phyloP scores from a whole-genome alignment of 352 stramenopile genomes.

The Globisporangium viniferum region DNA sequence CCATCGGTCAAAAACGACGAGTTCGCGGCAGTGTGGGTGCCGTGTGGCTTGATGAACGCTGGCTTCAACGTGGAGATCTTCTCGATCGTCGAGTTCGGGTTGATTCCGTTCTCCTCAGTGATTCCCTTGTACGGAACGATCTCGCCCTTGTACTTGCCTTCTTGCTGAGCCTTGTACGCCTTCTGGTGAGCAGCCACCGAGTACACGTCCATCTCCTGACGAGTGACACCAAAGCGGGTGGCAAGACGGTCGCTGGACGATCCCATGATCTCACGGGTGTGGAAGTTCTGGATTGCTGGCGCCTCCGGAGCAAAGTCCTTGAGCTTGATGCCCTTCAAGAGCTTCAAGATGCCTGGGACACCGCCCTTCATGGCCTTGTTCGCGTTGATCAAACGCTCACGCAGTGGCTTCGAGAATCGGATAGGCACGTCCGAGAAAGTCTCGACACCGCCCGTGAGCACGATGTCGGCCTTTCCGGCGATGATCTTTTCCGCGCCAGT shows the following conservation, averaged over 20 bases:
- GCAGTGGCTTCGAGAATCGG: conserved; percentile 88
- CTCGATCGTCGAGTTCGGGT: conserved; percentile 93
- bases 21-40: conserved; percentile 98
- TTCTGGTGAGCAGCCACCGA: conserved; percentile 93
- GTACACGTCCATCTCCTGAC: conserved; percentile 97
- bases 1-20: conserved; percentile 98
- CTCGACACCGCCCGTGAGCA: conserved; percentile 95
- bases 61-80: conserved; percentile 96
- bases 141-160: conserved; percentile 93
- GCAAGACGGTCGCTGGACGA: conserved; percentile 94
- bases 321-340: conserved; percentile 94
- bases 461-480: conserved; percentile 92
- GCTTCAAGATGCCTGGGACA: conserved; percentile 78
- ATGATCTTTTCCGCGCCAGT: conserved; percentile 96
- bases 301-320: conserved; percentile 91
- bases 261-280: conserved; percentile 99
- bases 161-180: conserved; percentile 92
- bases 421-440: conserved; percentile 99
- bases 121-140: conserved; percentile 94
- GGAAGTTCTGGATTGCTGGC: conserved; percentile 98
- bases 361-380: conserved; percentile 96
- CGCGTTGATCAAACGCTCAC: conserved; percentile 80
- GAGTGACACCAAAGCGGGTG: conserved; percentile 93
- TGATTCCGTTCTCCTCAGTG: conserved; percentile 97
- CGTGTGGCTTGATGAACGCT: conserved; percentile 98